Base-by-base conservation (phyloP, 177 flowering plant species). In the Vitis hybrid region DNA sequence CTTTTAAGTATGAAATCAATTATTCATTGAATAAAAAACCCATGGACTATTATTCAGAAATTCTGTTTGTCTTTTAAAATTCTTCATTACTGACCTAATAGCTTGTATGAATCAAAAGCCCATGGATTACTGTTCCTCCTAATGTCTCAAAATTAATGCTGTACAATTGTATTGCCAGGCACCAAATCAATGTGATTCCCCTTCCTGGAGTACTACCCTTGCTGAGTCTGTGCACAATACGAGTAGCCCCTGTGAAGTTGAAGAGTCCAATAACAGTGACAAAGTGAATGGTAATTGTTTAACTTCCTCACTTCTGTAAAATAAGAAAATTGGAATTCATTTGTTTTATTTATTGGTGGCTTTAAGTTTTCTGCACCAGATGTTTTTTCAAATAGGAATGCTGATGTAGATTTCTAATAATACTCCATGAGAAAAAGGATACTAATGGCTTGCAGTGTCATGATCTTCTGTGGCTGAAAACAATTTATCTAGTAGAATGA, bases 281-380 rank as follows among this genome's bases (percentile, higher is more conserved):
- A 6, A 23, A 57, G 60, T 19, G 23, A 19, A 19, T 10, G 23
- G 26, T 57, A 23, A 57, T 54, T 54, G 17, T 54, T 17, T 17
- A 54, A 14, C 17, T 54, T 12, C 56, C 56, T 14, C 56, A 54
- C 17, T 17, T 17, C 56, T 54, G 56, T 15, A 54, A 54, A 15
- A 54, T 54, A 54, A 14, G 15, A n/a, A 12, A 54, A 5, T 54
- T 54, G 56, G 17, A 54, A 17, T 12, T 13, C 19, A 57, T 17
- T 6, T 57, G 30, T 10, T 57, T 18, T 21, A 19, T 6, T 18
- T 7, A 57, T 19, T 57, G 65, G 65, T n/a, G 19, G 13, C 52
- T 48, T 63, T 49, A 63, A 63, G 52, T 23, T 63, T 63, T 18
- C 12, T 48, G 65, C 14, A 7, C 18, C 65, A 9, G 65, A 63